Conservation (phyloP, 2,329 filamentous ascomycete genomes). For the Biscogniauxia marginata region DNA sequence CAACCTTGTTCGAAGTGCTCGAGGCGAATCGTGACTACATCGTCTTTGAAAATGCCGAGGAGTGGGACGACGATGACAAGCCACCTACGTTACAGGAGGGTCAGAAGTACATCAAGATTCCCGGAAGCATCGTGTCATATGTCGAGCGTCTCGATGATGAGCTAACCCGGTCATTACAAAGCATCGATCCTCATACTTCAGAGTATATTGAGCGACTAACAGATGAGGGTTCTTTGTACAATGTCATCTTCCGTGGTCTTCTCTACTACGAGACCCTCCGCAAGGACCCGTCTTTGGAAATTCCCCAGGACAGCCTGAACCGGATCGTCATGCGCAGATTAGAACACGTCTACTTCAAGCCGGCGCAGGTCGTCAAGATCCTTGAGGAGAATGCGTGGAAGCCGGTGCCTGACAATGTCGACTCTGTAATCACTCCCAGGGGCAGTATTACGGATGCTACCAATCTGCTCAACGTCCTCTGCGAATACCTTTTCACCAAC, state of each 20-base stretch:
- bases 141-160: slow-evolving; percentile 96
- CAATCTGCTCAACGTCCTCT: slow-evolving; percentile 79
- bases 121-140: slow-evolving; percentile 91
- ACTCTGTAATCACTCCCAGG: slow-evolving; percentile 81
- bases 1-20: slow-evolving; percentile 72
- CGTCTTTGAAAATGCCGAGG: slow-evolving; percentile 87
- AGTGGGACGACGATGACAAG: slow-evolving; percentile 99
- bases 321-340: slow-evolving; percentile 89
- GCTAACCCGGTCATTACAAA: slow-evolving; percentile 93
- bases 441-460: slow-evolving; percentile 65
- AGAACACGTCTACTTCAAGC: slow-evolving; percentile 99
- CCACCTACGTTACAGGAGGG: slow-evolving; percentile 69
- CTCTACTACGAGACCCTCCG: slow-evolving; percentile 84
- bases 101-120: slow-evolving; percentile 83
- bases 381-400: slow-evolving; percentile 96
- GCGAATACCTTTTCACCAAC: slow-evolving; percentile 91
- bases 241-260: slow-evolving; percentile 82
- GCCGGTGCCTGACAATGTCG: slow-evolving; percentile 63
- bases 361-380: slow-evolving; percentile 86
- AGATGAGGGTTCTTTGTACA: slow-evolving; percentile 89
- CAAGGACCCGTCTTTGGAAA: slow-evolving; percentile 67
- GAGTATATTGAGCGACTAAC: slow-evolving; percentile 96
- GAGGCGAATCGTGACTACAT: slow-evolving; percentile 78
- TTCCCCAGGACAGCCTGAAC: slow-evolving; percentile 85
- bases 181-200: slow-evolving; percentile 96